phyloP scores from a whole-genome alignment of 257 asterid genomes.

The Lavandula angustifolia region DNA sequence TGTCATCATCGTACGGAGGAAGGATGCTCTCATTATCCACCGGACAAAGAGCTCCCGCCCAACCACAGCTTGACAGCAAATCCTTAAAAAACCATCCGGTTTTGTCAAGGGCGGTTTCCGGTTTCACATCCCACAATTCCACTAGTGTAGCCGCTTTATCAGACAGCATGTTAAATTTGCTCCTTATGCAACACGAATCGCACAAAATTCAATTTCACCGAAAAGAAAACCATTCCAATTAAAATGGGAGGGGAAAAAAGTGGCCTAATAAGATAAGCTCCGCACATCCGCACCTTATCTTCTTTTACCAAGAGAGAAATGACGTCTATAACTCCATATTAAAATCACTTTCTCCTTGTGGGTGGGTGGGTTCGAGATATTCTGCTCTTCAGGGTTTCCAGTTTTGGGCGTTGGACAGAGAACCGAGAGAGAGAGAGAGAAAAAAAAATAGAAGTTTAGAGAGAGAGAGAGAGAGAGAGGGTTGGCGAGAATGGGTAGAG shows the following conservation, averaged over 20 bases:
- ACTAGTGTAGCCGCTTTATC: conserved; percentile 41
- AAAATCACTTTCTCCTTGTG: conserved; percentile 1
- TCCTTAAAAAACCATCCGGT: conserved; percentile 46
- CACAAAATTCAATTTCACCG: conserved; percentile 27
- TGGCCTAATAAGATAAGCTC: conserved; percentile 26
- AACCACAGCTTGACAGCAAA: conserved; percentile 44
- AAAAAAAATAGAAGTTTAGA: too few species aligned
- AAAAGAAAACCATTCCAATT: too few species aligned
- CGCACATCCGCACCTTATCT: background rate
- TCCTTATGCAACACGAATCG: conserved; percentile 11
- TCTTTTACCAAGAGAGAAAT: conserved; percentile 31
- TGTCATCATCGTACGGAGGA: conserved; percentile 36
- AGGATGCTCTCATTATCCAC: conserved; percentile 27
- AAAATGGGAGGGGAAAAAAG: background rate
- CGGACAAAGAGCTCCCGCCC: conserved; percentile 28
- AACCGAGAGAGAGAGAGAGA: background rate
- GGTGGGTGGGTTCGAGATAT: background rate
- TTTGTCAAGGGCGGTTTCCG: conserved; percentile 34
- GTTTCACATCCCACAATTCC: conserved; percentile 34
- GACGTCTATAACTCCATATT: conserved; percentile 16
- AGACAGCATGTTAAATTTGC: conserved; percentile 37
- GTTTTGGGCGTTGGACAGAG: conserved; percentile 38
- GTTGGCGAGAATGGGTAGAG: conserved; percentile 62
- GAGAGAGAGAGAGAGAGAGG: conserved; percentile 2
- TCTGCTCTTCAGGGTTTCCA: conserved; percentile 50